phyloP scores from a whole-genome alignment of 2,329 filamentous ascomycete genomes.

The Penicillium sp. region DNA sequence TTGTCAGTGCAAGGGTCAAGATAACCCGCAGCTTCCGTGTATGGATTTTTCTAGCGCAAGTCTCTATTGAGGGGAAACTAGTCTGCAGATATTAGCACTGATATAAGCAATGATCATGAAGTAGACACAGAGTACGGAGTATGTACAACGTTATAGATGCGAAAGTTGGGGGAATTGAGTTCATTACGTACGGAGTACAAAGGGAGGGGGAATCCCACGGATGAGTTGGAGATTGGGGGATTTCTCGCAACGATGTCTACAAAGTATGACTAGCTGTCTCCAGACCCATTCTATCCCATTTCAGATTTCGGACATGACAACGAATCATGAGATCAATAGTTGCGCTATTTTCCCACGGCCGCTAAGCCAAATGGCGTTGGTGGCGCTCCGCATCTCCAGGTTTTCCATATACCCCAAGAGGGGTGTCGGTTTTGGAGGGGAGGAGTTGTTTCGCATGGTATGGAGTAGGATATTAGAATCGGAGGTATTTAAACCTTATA shows the following conservation, averaged over 20 bases:
- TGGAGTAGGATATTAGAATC: not conserved
- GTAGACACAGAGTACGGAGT: not conserved
- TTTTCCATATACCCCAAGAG: not conserved
- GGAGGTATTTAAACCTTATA: not conserved
- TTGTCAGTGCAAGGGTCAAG: not conserved
- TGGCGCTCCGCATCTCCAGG: constrained; percentile 11
- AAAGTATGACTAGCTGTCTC: not conserved
- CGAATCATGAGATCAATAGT: constrained; percentile 9
- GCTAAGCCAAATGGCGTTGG: constrained; percentile 11
- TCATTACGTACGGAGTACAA: constrained; percentile 4
- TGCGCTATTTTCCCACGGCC: constrained; percentile 3
- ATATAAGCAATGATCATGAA: not conserved
- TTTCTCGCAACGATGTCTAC: not conserved
- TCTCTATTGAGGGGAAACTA: not conserved
- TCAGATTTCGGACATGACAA: not conserved
- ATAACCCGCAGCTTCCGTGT: not conserved
- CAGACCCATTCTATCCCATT: not conserved
- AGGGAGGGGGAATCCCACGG: not conserved
- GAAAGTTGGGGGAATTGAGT: not conserved
- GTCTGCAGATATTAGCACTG: not conserved
- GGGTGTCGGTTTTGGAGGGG: not conserved
- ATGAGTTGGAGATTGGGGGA: not conserved
- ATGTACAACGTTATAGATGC: not conserved
- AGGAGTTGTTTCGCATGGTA: not conserved
- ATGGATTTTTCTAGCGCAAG: not conserved